Base-by-base conservation (phyloP, 306 rosid species). In the Benincasa hispida region DNA sequence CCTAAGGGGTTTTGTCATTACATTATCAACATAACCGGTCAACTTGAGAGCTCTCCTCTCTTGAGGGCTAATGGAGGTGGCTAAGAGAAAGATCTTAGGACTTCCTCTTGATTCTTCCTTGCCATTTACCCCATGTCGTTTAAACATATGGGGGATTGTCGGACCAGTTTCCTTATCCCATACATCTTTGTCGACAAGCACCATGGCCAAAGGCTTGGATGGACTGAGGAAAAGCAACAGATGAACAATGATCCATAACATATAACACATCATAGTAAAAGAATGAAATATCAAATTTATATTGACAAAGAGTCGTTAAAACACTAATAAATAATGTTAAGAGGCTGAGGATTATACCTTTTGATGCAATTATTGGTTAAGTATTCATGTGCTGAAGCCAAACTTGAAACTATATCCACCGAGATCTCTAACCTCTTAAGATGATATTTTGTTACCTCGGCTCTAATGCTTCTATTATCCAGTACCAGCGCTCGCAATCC, bases 361-460 rank as follows among this genome's bases (percentile, higher is more conserved):
- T 62, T 78, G 63, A 81, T 84, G 82, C 85, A 81, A 15, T 84
- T 37, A 74, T 78, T 78, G 22, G 88, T 85, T 63, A 86, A 79
- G 84, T 79, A 84, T 85, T 86, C 74, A 80, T 80, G 82, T 15
- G 88, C 87, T 34, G 88, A 85, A 74, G 81, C 84, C 78, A 87
- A 81, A 79, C 89, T 76, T 37, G 42, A 81, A 81, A 79, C 82
- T 60, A 86, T 79, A 81, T 90, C 92, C 12, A 80, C 91, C 10
- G 89, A 86, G 77, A 94, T 87, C 78, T 93, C 96, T 85, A 94
- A 83, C 72, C 98, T 94, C 81, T 70, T 87, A 50, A 94, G 85
- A 81, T 87, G 86, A 84, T 90, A 90, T 82, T 84, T 86, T 13
- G 91, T 91, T 82, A 94, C 98, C 85, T 87, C 95, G 22, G 95